A percentile compares a stretch with the other conserved stretches of the same genome.
Evolutionary conservation across 2,329 filamentous ascomycete genomes (phyloP).

Genomic region (Thielaviopsis musarum): DNA sequence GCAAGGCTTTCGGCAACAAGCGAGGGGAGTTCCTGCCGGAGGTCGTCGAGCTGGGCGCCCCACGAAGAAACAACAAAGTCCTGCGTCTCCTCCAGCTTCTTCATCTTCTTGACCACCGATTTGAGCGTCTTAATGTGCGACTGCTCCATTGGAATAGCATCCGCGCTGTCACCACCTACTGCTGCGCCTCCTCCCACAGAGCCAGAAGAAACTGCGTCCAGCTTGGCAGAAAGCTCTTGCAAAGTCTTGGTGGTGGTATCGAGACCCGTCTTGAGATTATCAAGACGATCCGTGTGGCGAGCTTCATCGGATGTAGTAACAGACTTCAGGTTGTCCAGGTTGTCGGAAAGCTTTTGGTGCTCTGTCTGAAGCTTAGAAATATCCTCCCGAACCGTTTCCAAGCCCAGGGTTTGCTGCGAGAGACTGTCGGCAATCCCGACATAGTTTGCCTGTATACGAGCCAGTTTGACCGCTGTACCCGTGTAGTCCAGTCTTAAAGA

Average conservation of each 20-base stretch:
- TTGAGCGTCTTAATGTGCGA: neutral
- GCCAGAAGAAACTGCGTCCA: neutral
- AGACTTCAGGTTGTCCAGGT: neutral
- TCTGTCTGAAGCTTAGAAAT: neutral
- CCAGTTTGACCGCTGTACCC: neutral
- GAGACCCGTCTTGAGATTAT: neutral
- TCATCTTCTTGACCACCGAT: slow-evolving; percentile 1
- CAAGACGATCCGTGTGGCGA: neutral
- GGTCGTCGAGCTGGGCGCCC: slow-evolving; percentile 3
- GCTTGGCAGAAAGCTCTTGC: neutral
- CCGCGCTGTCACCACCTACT: neutral
- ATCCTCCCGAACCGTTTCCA: neutral
- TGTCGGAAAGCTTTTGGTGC: neutral
- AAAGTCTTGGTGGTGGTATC: neutral
- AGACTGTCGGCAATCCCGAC: neutral
- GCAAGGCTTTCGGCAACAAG: neutral
- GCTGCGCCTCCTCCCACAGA: neutral
- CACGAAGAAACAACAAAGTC: slow-evolving; percentile 1
- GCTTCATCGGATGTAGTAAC: neutral
- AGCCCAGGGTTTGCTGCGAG: neutral
- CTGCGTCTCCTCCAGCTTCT: slow-evolving; percentile 4
- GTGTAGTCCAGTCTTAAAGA: neutral
- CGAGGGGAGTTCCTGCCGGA: slow-evolving; percentile 1
- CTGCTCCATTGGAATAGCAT: neutral
- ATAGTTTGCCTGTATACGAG: neutral